Conservation (phyloP, 306 rosid species). For the Lathyrus oleraceus region DNA sequence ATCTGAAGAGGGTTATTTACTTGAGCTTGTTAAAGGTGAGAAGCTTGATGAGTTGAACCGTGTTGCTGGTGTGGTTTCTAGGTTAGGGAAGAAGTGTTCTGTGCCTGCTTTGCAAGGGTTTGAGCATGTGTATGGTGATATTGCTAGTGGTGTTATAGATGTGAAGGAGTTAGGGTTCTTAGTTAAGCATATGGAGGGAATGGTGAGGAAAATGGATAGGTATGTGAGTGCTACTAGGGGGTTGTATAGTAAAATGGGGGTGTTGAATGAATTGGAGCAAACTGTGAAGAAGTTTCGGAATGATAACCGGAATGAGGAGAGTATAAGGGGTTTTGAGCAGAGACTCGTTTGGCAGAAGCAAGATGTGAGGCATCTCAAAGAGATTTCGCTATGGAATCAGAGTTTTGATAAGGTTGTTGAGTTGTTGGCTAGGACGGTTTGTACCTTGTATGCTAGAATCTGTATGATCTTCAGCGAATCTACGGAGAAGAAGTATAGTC, state of each 20-base stretch:
- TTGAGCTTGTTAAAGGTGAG: conserved; percentile 83
- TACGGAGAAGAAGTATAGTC: conserved; percentile 37
- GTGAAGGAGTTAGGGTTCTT: conserved; percentile 87
- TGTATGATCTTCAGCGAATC: conserved; percentile 61
- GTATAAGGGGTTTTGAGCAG: conserved; percentile 72
- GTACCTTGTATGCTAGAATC: conserved; percentile 80
- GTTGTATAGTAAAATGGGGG: conserved; percentile 83
- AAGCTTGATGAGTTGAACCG: conserved; percentile 86
- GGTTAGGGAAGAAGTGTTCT: conserved; percentile 86
- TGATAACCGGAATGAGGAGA: conserved; percentile 81
- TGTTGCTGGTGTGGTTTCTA: conserved; percentile 74
- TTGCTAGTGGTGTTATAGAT: conserved; percentile 69
- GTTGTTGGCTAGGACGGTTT: conserved; percentile 85
- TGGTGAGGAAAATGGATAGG: conserved; percentile 95
- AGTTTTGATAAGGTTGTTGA: conserved; percentile 90
- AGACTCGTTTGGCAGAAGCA: conserved; percentile 83
- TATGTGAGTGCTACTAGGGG: conserved; percentile 74
- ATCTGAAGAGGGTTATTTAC: conserved; percentile 65
- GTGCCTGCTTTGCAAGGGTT: conserved; percentile 91
- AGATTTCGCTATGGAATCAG: conserved; percentile 87
- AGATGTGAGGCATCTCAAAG: conserved; percentile 83
- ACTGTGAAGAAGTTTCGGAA: conserved; percentile 78
- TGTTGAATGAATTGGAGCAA: conserved; percentile 83
- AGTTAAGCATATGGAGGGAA: conserved; percentile 95
- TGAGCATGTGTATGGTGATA: conserved; percentile 86